Percentiles rank a stretch among this genome's conserved stretches.
These are phyloP conservation scores for Candida albicans DNA, from an alignment of 1,139 yeast genomes.

Conservation along the genomic window DNA sequence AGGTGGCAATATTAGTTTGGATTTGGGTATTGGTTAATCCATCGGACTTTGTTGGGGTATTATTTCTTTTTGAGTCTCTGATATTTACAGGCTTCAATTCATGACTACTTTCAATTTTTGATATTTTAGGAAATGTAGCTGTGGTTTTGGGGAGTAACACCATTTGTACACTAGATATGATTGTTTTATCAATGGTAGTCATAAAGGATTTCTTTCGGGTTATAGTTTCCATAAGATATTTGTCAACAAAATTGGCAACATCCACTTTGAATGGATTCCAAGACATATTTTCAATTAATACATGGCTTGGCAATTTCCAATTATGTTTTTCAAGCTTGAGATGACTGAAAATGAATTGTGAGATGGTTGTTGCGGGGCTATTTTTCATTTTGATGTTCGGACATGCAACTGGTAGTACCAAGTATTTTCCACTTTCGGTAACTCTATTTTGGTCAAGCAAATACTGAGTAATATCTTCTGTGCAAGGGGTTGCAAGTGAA, in stretches of 20 bases:
- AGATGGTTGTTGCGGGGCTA: not conserved
- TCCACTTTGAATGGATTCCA: constrained; percentile 12
- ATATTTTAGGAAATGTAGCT: too few species aligned
- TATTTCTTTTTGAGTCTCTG: not conserved
- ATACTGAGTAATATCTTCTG: constrained; percentile 1
- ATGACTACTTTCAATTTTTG: not conserved
- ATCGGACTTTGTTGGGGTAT: not conserved
- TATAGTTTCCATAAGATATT: constrained; percentile 3
- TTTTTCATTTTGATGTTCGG: not conserved
- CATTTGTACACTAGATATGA: too few species aligned
- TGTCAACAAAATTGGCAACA: constrained; percentile 2
- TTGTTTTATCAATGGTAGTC: not conserved
- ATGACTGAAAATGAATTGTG: not conserved
- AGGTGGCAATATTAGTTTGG: constrained; percentile 10
- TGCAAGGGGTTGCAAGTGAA: not conserved
- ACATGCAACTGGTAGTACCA: constrained; percentile 9
- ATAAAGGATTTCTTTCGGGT: not conserved
- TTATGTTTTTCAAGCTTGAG: not conserved
- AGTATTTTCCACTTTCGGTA: constrained; percentile 9
- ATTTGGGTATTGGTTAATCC: not conserved
- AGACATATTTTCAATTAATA: constrained; percentile 8
- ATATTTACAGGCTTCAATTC: not conserved
- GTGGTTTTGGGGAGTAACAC: too few species aligned
- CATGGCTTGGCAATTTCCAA: constrained; percentile 10
- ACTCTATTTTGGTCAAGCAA: constrained; percentile 5